Base-by-base conservation (phyloP, 805 yeast genomes). In the Ogataea henricii region DNA sequence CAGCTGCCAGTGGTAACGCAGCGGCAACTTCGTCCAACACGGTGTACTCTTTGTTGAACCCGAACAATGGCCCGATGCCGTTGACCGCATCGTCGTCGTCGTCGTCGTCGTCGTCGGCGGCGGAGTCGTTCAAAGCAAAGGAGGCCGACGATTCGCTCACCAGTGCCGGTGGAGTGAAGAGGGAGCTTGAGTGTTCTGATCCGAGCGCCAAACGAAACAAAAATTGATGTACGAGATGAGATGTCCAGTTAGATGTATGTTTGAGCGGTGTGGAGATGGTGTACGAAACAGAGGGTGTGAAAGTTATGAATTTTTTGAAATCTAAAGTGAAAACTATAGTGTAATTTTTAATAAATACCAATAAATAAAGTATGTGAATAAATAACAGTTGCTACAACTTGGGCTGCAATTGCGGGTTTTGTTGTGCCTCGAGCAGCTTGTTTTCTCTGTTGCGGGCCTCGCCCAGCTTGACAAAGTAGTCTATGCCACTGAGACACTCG, bases 401-500 rank as follows among this genome's bases (percentile, higher is more conserved):
- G 9, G 20, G 6, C 22, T 20, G 30, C 33, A 34, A 43, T 16
- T 49, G 45, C 14, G 16, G 14, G 7, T 36, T 16, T 25, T 17
- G 9, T 17, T 13, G 20, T 40, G 9, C 21, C 22, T 21, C 30
- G 6, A 35, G 25, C 10, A 21, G 35, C 14, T 57, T 56, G 6
- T 18, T 26, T 27, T 39, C 42, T 18, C 42, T 25, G 22, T 54
- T 52, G 49, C 79, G 60, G 2, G 77, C 66, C 40, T 64, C 65
- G 30, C 65, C 61, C 12, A 78, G 58, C 43, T 66, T 73, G 43
- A 71, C 65, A 36, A 68, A 69, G 27, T 77, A 76, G 47, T 76
- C 80, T 1, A 70, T 72, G 13, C 85, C 86, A 7, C 80, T 76
- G 69, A 82, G 75, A 23, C 81, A 89, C 62, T 83, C 86, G 48